These are phyloP conservation scores for Rhodosporidiobolus sp. DNA, from an alignment of 768 basidiomycete species.

Conservation along the genomic window DNA sequence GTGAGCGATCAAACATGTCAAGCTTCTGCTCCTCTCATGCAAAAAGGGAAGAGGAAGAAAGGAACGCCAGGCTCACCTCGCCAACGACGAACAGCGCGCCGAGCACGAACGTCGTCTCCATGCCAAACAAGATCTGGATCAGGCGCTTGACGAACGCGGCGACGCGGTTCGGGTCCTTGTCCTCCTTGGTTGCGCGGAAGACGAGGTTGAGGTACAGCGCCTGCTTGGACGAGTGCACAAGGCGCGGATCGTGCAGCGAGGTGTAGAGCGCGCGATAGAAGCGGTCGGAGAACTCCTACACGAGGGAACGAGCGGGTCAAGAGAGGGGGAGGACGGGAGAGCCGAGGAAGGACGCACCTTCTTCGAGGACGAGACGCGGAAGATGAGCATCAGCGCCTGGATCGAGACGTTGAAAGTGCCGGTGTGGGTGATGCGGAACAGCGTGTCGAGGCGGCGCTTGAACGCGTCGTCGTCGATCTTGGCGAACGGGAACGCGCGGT, in stretches of 20 bases:
- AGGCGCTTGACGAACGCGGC: conserved; percentile 79
- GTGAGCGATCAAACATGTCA: background rate
- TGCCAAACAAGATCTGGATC: conserved; percentile 70
- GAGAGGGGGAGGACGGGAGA: background rate
- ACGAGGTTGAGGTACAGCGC: conserved; percentile 94
- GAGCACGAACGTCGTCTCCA: conserved; percentile 79
- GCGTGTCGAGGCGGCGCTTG: conserved; percentile 79
- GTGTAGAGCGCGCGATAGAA: conserved; percentile 75
- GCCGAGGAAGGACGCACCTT: conserved; percentile 20
- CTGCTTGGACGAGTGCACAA: conserved; percentile 81
- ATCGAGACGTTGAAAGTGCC: conserved; percentile 96
- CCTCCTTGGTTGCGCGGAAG: conserved; percentile 81
- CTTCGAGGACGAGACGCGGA: conserved; percentile 67
- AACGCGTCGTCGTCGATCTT: conserved; percentile 74
- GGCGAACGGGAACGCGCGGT: conserved; percentile 90
- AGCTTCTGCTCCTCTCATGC: background rate
- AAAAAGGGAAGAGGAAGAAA: background rate
- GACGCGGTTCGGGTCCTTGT: conserved; percentile 60
- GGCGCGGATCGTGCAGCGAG: conserved; percentile 77
- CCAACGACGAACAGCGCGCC: conserved; percentile 83
- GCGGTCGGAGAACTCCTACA: conserved; percentile 50
- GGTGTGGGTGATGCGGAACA: conserved; percentile 90
- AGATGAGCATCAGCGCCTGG: conserved; percentile 83
- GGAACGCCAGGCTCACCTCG: conserved; percentile 59
- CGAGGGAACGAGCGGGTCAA: background rate